Evolutionary conservation across 1,284 basidiomycete species (phyloP).

Genomic region (Meira miltonrushii): DNA sequence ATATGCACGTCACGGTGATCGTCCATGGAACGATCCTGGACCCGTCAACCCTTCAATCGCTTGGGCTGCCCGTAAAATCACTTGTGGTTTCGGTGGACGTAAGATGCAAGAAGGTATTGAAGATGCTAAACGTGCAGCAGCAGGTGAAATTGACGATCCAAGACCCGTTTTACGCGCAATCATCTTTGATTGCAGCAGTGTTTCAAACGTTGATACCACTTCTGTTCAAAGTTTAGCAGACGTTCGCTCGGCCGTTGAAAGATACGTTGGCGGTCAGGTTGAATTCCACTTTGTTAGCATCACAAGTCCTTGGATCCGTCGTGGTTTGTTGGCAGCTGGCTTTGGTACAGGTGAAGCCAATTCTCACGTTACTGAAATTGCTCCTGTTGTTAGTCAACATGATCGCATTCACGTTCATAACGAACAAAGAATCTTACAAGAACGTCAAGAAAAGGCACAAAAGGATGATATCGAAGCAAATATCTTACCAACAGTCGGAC

Average conservation of each 20-base stretch:
- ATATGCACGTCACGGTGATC: slow-evolving; percentile 57
- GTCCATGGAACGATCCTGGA: slow-evolving; percentile 90
- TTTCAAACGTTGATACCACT: slow-evolving; percentile 67
- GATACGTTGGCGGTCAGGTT: slow-evolving; percentile 74
- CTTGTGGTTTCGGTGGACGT: slow-evolving; percentile 4
- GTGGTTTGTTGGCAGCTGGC: slow-evolving; percentile 39
- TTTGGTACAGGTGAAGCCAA: slow-evolving; percentile 31
- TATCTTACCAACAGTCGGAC: not conserved
- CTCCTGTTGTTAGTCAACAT: slow-evolving; percentile 55
- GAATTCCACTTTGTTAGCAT: slow-evolving; percentile 84
- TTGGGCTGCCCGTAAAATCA: slow-evolving; percentile 3
- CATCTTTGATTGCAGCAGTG: slow-evolving; percentile 82
- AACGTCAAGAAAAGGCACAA: not conserved
- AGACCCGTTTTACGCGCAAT: slow-evolving; percentile 71
- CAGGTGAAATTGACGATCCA: slow-evolving; percentile 53
- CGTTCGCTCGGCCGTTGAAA: slow-evolving; percentile 75
- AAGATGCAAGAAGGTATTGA: slow-evolving; percentile 25
- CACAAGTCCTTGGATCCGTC: slow-evolving; percentile 84
- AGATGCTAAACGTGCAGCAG: not conserved
- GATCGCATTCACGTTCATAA: slow-evolving; percentile 11
- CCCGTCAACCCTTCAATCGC: slow-evolving; percentile 41
- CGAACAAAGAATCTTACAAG: not conserved
- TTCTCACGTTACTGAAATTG: slow-evolving; percentile 27
- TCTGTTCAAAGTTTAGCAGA: slow-evolving; percentile 87
- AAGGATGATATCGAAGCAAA: not conserved